Base-by-base conservation (phyloP, 148 eudicot species). In the Silene uniflora region DNA sequence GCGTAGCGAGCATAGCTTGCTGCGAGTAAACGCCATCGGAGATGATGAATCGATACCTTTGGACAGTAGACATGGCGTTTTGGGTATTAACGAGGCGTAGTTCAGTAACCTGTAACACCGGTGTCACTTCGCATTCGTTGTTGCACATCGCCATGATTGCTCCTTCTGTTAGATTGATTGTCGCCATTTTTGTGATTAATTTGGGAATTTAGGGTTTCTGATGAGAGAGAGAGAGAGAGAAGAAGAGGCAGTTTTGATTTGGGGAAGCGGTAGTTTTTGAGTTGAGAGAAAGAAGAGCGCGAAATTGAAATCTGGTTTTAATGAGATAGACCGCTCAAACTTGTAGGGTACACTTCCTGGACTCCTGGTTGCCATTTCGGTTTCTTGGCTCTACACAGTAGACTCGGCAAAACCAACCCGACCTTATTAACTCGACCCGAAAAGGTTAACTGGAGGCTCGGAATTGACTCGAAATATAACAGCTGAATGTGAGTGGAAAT, bases 1-100 rank as follows among this genome's bases (percentile, higher is more conserved):
- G n/a, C n/a, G 93, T 89, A 3, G 91, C 93, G n/a, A 93, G 88
- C 93, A 93, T 93, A 0, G 90, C 96, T 47, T 93, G 98, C 71
- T 88, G 93, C 17, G 73, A 23, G 67, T 85, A 83, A 5, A 49
- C 1, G 0, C 98, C 98, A 24, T 93, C 96, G 5, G 98, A 93
- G 0, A 93, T 70, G 61, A 91, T 2, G 14, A 90, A n/a, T 2
- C 93, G 88, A 35, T 83, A 93, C 35, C 96, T 75, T 72, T 93
- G 90, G 14, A 35, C 66, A 16, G 46, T 66, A 5, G 69, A 66
- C 46, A 66, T 14, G 1, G 69, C 19, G 5, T 66, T 66, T 8
- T 29, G 46, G 6, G 69, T 35, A n/a, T 32, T 66, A 3, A 66
- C 47, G 0, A 66, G 22, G 21, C 47, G 6, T 32, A 66, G 5